These are phyloP conservation scores for Mycosphaerella sp. DNA, from an alignment of 2,329 filamentous ascomycete genomes.

Conservation along the genomic window DNA sequence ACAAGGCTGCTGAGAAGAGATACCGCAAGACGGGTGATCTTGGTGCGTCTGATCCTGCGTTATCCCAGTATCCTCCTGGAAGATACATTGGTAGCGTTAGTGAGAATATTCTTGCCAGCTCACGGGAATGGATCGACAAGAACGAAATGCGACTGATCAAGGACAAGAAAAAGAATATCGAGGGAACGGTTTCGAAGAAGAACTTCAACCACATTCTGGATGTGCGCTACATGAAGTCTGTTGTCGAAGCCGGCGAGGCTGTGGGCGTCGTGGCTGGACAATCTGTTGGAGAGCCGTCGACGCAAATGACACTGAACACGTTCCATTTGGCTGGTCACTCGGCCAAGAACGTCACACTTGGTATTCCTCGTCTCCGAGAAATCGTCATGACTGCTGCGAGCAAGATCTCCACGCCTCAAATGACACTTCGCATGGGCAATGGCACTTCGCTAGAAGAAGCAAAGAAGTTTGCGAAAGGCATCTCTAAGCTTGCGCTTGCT, in stretches of 20 bases:
- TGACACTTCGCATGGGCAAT: conserved; percentile 73
- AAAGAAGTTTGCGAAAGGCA: conserved; percentile 81
- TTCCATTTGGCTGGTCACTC: conserved; percentile 99
- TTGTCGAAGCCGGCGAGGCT: conserved; percentile 91
- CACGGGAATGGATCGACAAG: conserved; percentile 68
- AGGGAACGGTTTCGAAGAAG: conserved; percentile 53
- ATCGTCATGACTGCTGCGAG: conserved; percentile 96
- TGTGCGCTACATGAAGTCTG: conserved; percentile 84
- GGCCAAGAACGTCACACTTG: conserved; percentile 95
- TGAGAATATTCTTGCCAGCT: conserved; percentile 70
- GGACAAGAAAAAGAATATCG: conserved; percentile 52
- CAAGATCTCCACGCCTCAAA: conserved; percentile 81
- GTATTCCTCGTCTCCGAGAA: conserved; percentile 94
- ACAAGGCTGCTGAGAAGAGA: conserved; percentile 67
- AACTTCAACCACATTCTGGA: conserved; percentile 79
- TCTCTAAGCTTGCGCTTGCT: conserved; percentile 76
- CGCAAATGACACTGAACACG: conserved; percentile 98
- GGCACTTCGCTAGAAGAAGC: conserved; percentile 64
- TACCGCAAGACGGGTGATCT: conserved; percentile 65
- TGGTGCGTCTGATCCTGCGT: conserved; percentile 67
- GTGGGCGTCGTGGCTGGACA: conserved; percentile 96
- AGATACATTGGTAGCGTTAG: conserved; percentile 80
- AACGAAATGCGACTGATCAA: conserved; percentile 54
- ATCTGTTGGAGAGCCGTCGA: conserved; percentile 93
- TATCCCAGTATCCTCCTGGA: conserved; percentile 66